Conservation (phyloP, 192 early-diverging fungal species). For the Funneliformis geosporum region DNA sequence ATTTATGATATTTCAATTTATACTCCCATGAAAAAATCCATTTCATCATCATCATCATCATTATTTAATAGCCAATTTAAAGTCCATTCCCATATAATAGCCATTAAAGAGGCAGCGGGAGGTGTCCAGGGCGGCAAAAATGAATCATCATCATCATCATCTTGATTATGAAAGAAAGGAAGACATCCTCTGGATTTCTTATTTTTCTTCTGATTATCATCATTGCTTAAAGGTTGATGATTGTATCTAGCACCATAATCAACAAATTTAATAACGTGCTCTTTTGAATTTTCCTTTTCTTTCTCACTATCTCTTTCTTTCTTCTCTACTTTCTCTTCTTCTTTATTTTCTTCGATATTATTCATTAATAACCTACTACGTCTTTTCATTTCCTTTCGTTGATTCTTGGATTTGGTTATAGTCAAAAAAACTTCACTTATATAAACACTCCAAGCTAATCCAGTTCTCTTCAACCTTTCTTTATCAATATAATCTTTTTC, state of each 20-base stretch:
- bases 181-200: constrained; percentile 17
- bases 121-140: neutral
- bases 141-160: neutral
- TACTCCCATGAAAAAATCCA: neutral
- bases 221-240: neutral
- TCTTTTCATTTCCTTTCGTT: neutral
- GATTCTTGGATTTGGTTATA: neutral
- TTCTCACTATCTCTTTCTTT: no score
- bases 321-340: neutral
- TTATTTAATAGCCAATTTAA: neutral
- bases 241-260: neutral
- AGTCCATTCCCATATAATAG: neutral
- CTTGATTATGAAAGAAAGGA: neutral
- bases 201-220: neutral
- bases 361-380: neutral
- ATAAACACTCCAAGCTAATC: constrained; percentile 19
- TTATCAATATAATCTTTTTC: constrained; percentile 9
- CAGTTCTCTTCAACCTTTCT: neutral
- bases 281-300: neutral
- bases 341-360: neutral
- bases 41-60: neutral
- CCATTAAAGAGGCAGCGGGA: neutral
- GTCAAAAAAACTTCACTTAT: constrained; percentile 22
- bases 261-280: neutral
- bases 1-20: neutral